Evolutionary conservation across 2,329 filamentous ascomycete genomes (phyloP), one percentile per base, ranked within the genome.

Genomic region (Ascocoryne sarcoides): DNA sequence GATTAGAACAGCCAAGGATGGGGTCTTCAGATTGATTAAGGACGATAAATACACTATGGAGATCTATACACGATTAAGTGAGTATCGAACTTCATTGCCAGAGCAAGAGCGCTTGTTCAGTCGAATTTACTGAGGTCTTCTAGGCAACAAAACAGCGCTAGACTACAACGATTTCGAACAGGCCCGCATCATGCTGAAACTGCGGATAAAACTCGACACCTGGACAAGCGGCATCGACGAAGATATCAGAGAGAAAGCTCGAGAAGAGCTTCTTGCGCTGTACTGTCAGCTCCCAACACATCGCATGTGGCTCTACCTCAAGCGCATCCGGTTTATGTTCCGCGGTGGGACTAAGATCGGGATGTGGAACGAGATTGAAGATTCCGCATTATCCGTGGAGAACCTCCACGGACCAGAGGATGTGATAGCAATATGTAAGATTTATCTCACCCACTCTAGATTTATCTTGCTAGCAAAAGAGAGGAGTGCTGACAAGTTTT

Each of bases 121-220:
- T n/a, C n/a, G n/a, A n/a, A n/a, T n/a, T n/a, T n/a, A n/a, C n/a
- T n/a, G n/a, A n/a, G n/a, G n/a, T n/a, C n/a, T n/a, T n/a, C n/a
- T n/a, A n/a, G n/a, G n/a, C n/a, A n/a, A n/a, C n/a, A n/a, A n/a
- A n/a, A n/a, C n/a, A n/a, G n/a, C n/a, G n/a, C n/a, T n/a, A n/a
- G n/a, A 37, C 19, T 12, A 17, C 16, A 18, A 39, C n/a, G 36
- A 36, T 17, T 39, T 39, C 16, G 32, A 43, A n/a, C 39, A 42
- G 15, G n/a, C 34, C 4, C 10, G 10, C 3, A 26, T 18, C 10
- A 28, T 42, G 19, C 30, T 31, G 10, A 39, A 39, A 28, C 9
- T 39, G 10, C 4, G 36, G 14, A 36, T 43, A 10, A 39, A 36
- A 15, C 14, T 43, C 14, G 41, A 43, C 20, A 36, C 32, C 10